Conservation (phyloP, 306 rosid species). For the Ormosia emarginata region DNA sequence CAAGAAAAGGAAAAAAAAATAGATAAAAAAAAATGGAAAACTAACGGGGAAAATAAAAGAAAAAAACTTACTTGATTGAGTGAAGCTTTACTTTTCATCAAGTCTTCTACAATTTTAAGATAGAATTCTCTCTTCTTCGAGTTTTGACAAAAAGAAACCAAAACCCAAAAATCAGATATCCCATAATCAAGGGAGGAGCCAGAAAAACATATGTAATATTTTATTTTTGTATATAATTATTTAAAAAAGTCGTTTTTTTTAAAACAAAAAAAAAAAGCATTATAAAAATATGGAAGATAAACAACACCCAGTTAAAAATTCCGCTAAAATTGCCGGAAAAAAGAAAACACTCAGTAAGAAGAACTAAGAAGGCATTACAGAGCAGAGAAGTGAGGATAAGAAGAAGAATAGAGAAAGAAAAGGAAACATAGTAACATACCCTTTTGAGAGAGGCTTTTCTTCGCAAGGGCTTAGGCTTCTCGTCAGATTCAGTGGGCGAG, state of each 20-base stretch:
- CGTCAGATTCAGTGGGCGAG: constrained; percentile 51
- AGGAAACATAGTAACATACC: constrained; percentile 30
- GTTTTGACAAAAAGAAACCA: neutral
- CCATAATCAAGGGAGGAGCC: neutral
- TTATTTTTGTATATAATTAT: neutral
- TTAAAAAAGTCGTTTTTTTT: neutral
- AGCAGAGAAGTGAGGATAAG: neutral
- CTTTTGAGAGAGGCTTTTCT: constrained; percentile 22
- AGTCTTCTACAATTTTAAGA: constrained; percentile 22
- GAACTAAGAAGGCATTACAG: neutral
- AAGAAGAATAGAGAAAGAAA: neutral
- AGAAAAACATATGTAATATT: neutral
- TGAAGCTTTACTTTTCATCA: constrained; percentile 12
- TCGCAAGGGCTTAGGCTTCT: constrained; percentile 16
- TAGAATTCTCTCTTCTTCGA: constrained; percentile 35
- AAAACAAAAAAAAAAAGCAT: neutral
- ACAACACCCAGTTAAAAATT: neutral
- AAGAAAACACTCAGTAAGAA: neutral
- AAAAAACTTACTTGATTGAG: constrained; percentile 37
- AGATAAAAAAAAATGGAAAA: neutral
- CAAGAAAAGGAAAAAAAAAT: neutral
- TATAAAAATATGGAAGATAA: neutral
- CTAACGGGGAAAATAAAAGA: neutral
- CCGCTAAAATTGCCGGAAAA: neutral
- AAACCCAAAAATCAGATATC: constrained; percentile 7